Base-by-base conservation (phyloP, 148 eudicot genomes). In the Dysphania ambrosioides region DNA sequence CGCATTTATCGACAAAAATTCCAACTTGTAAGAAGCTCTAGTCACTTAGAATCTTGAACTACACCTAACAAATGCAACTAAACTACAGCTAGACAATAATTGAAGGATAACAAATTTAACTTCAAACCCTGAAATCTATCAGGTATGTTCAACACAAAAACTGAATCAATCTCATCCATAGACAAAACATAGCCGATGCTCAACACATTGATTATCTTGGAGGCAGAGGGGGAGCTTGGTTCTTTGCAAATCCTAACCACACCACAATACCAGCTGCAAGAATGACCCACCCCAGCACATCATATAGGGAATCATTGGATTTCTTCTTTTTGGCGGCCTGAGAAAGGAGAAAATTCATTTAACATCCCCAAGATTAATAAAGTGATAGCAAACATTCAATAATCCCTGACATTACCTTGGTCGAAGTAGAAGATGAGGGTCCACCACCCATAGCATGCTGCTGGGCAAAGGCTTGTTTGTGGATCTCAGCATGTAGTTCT, bases 191-290 rank as follows among this genome's bases (percentile, higher is more conserved):
- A 65, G 30, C 72, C 77, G 36, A 51, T 8, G 34, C 32, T 65
- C 16, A 31, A 6, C 41, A 10, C 60, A n/a, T n/a, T n/a, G 35
- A 35, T 81, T 85, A 89, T 75, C 87, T 83, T n/a, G 90, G 76
- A 40, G 93, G 93, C 11, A 90, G 93, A 26, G 89, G 92, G 53
- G 96, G 91, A 19, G 86, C 85, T 75, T 76, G 89, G 88, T 81
- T 90, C 80, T 73, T 92, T 8, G 96, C 84, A 78, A 85, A 86
- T 51, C 97, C 97, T 8, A 90, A 79, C 96, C 93, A 87, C 18
- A 83, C 92, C 40, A 92, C 87, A 29, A 95, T 77, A 62, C 92
- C 96, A 72, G 87, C 88, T 0, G 90, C 97, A 69, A 93, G 97
- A 63, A 91, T 81, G 18, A 81, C 67, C 87, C 87, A 81, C 27